A percentile compares a stretch with the other conserved stretches of the same genome.
phyloP scores from a whole-genome alignment of 306 rosid genomes.

The Mucuna pruriens region DNA sequence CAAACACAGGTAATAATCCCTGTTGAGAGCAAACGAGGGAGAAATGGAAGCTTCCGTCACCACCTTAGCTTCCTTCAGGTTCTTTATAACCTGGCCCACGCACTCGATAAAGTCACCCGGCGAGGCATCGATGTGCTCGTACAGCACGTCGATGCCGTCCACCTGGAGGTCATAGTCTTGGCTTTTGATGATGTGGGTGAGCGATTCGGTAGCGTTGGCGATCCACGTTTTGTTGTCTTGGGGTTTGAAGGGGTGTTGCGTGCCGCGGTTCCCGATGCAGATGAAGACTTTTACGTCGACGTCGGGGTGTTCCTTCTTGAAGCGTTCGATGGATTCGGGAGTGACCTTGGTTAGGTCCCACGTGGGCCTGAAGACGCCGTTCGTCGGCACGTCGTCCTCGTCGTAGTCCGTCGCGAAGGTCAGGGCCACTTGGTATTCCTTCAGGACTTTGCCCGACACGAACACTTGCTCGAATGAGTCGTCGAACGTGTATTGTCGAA shows the following conservation, averaged over 20 bases:
- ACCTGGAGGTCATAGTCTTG: background rate
- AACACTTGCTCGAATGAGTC: slow-evolving; percentile 47
- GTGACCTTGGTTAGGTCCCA: slow-evolving; percentile 46
- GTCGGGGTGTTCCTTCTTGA: background rate
- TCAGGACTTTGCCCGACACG: slow-evolving; percentile 22
- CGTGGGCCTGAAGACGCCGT: slow-evolving; percentile 32
- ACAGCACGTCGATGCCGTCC: slow-evolving; percentile 44
- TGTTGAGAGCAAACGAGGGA: slow-evolving; percentile 32
- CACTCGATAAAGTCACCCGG: slow-evolving; percentile 36
- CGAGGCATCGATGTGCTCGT: slow-evolving; percentile 32
- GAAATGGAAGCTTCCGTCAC: slow-evolving; percentile 46
- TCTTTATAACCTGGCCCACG: slow-evolving; percentile 36
- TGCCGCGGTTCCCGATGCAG: slow-evolving; percentile 39
- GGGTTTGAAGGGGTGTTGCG: slow-evolving; percentile 32
- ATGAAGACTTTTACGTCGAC: slow-evolving; percentile 46
- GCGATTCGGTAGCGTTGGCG: slow-evolving; percentile 43
- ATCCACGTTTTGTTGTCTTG: slow-evolving; percentile 21
- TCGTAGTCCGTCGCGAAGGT: slow-evolving; percentile 48
- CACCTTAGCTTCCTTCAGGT: slow-evolving; percentile 17
- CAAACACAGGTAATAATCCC: background rate
- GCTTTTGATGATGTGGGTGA: slow-evolving; percentile 28
- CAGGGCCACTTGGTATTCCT: slow-evolving; percentile 49
- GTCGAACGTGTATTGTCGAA: slow-evolving; percentile 51
- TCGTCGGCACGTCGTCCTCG: background rate
- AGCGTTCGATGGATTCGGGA: slow-evolving; percentile 22